Evolutionary conservation across 2,329 filamentous ascomycete genomes (phyloP), one percentile per base, ranked within the genome.

Genomic region (Calonectria crousiana): DNA sequence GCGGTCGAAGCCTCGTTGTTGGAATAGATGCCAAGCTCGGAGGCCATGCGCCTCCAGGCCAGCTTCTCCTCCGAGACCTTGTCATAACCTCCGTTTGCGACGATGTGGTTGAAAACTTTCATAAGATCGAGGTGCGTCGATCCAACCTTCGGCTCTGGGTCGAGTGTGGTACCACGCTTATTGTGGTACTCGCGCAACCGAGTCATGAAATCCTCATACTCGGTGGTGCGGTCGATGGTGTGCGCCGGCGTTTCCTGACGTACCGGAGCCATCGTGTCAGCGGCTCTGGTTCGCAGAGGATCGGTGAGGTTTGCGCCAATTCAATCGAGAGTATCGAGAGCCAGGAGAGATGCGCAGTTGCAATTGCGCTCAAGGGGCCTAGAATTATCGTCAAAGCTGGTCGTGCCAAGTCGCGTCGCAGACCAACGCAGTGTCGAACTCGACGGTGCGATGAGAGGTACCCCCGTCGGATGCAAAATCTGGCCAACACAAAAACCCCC

Each of bases 1-100:
- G 95, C 95, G 73, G 95, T 92, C n/a, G 95, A 95, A 9, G 95
- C 90, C 76, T 95, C 92, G 82, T 96, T 95, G 80, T 90, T 89
- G 71, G 92, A 92, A 81, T 92, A 92, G 76, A 96, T 91, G 65
- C 94, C 92, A 72, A 98, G 93, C 79, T 95, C 93, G 68, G 92
- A 89, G 16, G 93, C 94, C 80, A 98, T 90, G 79, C 92, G 92
- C 76, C 95, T 91, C 95, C 95, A 98, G 67, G 94, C 94, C 77
- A 97, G 90, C 87, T 96, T 97, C 83, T 96, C 92, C 85, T 92
- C 93, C 75, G 91, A 95, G 83, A 96, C 91, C 82, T 93, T 93
- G 85, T 98, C 95, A 83, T 98, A 98, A 73, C 95, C 95, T 68
- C 95, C 95, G 79, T 93, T 92, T 28, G 90, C 90, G 69, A 94